Evolutionary conservation across 805 yeast genomes (phyloP), one percentile per base, ranked within the genome.

Genomic region (Pichia gijzeniarum): DNA sequence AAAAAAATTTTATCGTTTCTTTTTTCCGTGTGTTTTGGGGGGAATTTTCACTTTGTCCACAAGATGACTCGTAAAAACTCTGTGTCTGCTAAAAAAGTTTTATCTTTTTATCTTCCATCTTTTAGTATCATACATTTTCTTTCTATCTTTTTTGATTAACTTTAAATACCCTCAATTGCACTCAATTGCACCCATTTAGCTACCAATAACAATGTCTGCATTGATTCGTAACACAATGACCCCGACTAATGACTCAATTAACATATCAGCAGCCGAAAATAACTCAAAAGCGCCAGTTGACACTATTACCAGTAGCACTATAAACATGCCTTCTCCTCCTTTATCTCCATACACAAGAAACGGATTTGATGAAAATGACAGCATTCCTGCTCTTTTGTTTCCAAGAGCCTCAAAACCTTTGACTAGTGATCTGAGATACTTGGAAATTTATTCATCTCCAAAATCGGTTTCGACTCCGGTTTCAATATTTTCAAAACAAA

Each of bases 321-420:
- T 44, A 6, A 61, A 63, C 16, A 64, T 64, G 49, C 70, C 70
- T 5, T 65, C 70, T 1, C 70, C 70, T 16, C 70, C 70, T 16
- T 47, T 65, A 31, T 65, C 69, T 3, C 70, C 70, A 27, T 61
- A 59, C 46, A 59, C 64, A 5, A 56, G 68, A 17, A 52, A 53
- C 16, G 39, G 37, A 12, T 53, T 54, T 22, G 62, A 56, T 36
- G 60, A 57, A 35, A 55, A 56, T 39, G 61, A 58, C 31, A 44
- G 54, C 9, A 47, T 63, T 43, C 56, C 63, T 37, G 61, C 59
- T 14, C 50, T 60, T 32, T 43, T 59, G 35, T 53, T 57, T 45
- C 57, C 63, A 25, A 55, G 53, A 35, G 58, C 63, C 31, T 41
- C 58, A 7, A 43, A 49, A 41, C 44, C 55, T 22, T 21, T 46